Evolutionary conservation across 371 early-diverging fungal genomes (phyloP), one percentile per base, ranked within the genome.

Genomic region (Circinella minor): DNA sequence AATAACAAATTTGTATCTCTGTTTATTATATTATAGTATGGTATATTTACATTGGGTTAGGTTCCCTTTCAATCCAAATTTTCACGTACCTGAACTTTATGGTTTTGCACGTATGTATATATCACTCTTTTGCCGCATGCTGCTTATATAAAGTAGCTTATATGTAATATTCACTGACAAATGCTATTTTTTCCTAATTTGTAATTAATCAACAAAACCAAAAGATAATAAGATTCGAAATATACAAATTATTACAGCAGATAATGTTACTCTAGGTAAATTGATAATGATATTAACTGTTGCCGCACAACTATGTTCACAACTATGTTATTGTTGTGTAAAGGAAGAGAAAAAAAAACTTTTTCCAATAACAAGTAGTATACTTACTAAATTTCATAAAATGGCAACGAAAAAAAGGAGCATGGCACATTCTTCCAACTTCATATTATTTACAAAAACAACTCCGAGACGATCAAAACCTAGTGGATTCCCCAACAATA

Each of bases 401-500:
- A 18, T 18, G 20, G 39, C 36, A 39, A 4, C 46, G 18, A 14
- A 20, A 20, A 20, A 54, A 18, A 70, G 79, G 84, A 62, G 84
- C 80, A 20, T 84, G 84, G 84, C 84, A 84, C 61, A 71, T 84
- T 37, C 27, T 84, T 5, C 84, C 84, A 9, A 70, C 64, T 1
- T 68, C 73, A 6, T 81, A 81, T 66, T 75, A 80, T 61, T 43
- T 68, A 6, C 47, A 68, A 14, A 72, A 72, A 39, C 62, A 59
- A 18, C 64, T 78, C 17, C 75, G 80, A 18, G 59, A 67, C 5
- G 48, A 62, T 17, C 63, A 71, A 37, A 71, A 61, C 10, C 49
- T 36, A 4, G 27, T 27, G 27, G 63, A 65, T 43, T 63, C 65
- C 8, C 69, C 69, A 43, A 39, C 57, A 11, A 20, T 74, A 0